phyloP scores from a whole-genome alignment of 1,139 yeast species.

The Candida sanyaensis region DNA sequence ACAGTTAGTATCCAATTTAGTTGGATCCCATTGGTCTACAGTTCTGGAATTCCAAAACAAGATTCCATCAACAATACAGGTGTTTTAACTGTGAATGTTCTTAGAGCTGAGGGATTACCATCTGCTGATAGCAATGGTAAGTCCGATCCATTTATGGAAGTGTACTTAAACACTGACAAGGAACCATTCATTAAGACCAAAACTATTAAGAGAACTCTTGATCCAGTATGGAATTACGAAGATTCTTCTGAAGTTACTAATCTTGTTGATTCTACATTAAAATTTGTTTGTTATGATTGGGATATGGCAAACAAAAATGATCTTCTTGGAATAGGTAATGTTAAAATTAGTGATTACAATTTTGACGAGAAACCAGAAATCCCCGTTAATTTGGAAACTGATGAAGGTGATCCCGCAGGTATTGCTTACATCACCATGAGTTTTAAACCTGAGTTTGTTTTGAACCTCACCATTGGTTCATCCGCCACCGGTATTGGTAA shows the following conservation, averaged over 20 bases:
- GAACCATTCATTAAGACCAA: constrained; percentile 70
- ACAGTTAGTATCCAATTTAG: constrained; percentile 64
- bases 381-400: constrained; percentile 55
- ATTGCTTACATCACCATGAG: constrained; percentile 55
- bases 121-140: constrained; percentile 89
- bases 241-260: constrained; percentile 53
- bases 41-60: constrained; percentile 62
- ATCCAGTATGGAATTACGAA: constrained; percentile 83
- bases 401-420: constrained; percentile 66
- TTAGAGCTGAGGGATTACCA: constrained; percentile 69
- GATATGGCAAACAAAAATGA: constrained; percentile 91
- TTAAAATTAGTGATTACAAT: constrained; percentile 63
- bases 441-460: constrained; percentile 72
- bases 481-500: constrained; percentile 44
- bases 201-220: constrained; percentile 79
- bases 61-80: constrained; percentile 84
- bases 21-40: constrained; percentile 73
- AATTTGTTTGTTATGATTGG: constrained; percentile 77
- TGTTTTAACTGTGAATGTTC: constrained; percentile 58
- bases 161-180: constrained; percentile 62
- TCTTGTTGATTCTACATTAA: constrained; percentile 61
- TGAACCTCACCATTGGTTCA: constrained; percentile 42
- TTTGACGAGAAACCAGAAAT: constrained; percentile 51
- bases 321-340: constrained; percentile 64
- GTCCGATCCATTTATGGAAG: constrained; percentile 85